A percentile compares a stretch with the other conserved stretches of the same genome.
These are phyloP conservation scores for Mycena floridula DNA, from an alignment of 768 basidiomycete species.

Conservation along the genomic window DNA sequence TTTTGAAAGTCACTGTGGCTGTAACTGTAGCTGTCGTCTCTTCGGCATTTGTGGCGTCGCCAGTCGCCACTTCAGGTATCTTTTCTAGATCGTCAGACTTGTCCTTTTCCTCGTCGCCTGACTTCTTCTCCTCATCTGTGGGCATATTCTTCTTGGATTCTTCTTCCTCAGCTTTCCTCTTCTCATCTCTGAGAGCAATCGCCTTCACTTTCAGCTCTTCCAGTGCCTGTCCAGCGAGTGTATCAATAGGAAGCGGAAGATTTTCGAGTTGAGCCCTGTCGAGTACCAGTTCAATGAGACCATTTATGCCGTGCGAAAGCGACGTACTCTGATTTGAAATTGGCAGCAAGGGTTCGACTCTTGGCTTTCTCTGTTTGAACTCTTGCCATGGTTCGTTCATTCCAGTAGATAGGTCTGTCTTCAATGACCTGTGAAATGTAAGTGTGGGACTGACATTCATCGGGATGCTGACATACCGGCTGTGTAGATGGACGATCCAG, in stretches of 20 bases:
- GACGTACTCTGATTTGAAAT: constrained; percentile 16
- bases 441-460: no score
- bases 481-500: no score
- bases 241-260: constrained; percentile 27
- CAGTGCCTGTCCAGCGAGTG: constrained; percentile 29
- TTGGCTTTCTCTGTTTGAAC: constrained; percentile 37
- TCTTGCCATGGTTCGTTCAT: constrained; percentile 15
- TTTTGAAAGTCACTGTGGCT: background rate
- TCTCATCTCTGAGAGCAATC: constrained; percentile 6
- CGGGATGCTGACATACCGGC: no score
- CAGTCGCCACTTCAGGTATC: background rate
- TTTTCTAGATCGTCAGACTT: background rate
- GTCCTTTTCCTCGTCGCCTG: background rate
- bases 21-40: background rate
- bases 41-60: background rate
- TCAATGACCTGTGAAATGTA: background rate
- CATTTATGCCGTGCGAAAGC: background rate
- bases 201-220: constrained; percentile 26
- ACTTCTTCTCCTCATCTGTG: background rate
- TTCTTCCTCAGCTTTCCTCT: constrained; percentile 3
- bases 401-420: constrained; percentile 4
- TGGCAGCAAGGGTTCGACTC: constrained; percentile 39
- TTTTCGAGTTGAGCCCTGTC: constrained; percentile 18
- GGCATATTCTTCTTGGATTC: constrained; percentile 1
- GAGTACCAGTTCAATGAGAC: background rate